Base-by-base conservation (phyloP, 306 rosid genomes). In the Morella rubra region DNA sequence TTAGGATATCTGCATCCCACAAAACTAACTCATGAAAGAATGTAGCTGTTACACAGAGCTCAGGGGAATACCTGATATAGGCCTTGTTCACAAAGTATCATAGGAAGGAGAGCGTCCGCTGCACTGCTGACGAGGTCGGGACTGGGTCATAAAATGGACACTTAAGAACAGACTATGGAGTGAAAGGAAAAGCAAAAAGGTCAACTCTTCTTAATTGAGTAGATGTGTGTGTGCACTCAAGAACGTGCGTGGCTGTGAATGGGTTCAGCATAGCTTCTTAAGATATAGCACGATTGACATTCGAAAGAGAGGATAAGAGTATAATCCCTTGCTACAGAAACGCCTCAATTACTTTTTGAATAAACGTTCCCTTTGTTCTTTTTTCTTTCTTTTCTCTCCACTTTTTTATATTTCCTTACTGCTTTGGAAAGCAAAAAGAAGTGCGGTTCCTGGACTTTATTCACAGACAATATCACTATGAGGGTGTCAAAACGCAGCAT, bases 91-190 rank as follows among this genome's bases (percentile, higher is more conserved):
- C 98, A 94, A 69, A 94, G 96, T 73, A 94, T 89, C 73, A 92
- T 59, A 0, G 97, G 97, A 80, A 94, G 89, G 73, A 94, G 97
- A 45, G 98, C 97, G 81, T 92, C 98, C n/a, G 98, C 97, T n/a
- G 96, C 98, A 77, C 86, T 84, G 73, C 98, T 82, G 81, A 87
- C 83, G 81, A 95, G 86, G 82, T 94, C 97, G 50, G 90, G 90
- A 84, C 98, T 94, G 90, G 73, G 75, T 82, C 49, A 72, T 75
- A 67, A 82, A 72, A 73, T 52, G 55, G 27, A 68, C 32, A 20
- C 42, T 53, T 10, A 10, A 58, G 40, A 22, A 20, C 62, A 75
- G 73, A 79, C 71, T 55, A 73, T 22, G 4, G 37, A 74, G 42
- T 59, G 68, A 40, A 62, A 69, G 32, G 32, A 44, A 53, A 70